Evolutionary conservation across 306 rosid species (phyloP), one percentile per base, ranked within the genome.

Genomic region (Ceratonia siliqua): DNA sequence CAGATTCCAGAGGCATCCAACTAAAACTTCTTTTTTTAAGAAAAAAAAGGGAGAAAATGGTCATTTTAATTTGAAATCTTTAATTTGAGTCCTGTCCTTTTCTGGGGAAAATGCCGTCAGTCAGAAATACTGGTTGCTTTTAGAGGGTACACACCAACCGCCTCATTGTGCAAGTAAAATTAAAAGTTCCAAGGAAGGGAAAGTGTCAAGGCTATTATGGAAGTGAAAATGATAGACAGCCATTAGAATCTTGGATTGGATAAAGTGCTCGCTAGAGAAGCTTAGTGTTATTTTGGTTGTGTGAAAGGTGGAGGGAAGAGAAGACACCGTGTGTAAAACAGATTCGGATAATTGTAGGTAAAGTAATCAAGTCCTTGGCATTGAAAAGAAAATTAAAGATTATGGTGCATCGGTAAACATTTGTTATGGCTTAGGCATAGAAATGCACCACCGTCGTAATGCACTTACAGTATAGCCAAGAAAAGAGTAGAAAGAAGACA

Each of bases 191-290:
- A 56, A 49, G 69, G 49, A 61, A 39, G 41, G 75, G 68, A 73
- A 82, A 73, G 35, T 49, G 59, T 68, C 55, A 35, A 73, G 65
- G 38, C 73, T 41, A 68, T 33, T 32, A 52, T 64, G 30, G 30
- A 36, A 39, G 36, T 22, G 70, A 74, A 81, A 79, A 75, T 20
- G 85, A 82, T 53, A 52, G 83, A 76, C 87, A 62, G 24, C 35
- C 70, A 71, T 76, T 71, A 58, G 49, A 66, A 83, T 75, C 71
- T 68, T 72, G 58, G 64, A 39, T 53, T 38, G 71, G 79, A 70
- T 73, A 43, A 78, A 83, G 58, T 62, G 50, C 21, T 46, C 18
- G 12, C 8, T 28, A 9, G 21, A 39, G 64, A 68, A 45, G 64
- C 45, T 49, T 39, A 28, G 22, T 65, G 79, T 68, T 61, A 75